Evolutionary conservation across 345 rosid genomes (phyloP).

Genomic region (Eucalyptus shirleyi): DNA sequence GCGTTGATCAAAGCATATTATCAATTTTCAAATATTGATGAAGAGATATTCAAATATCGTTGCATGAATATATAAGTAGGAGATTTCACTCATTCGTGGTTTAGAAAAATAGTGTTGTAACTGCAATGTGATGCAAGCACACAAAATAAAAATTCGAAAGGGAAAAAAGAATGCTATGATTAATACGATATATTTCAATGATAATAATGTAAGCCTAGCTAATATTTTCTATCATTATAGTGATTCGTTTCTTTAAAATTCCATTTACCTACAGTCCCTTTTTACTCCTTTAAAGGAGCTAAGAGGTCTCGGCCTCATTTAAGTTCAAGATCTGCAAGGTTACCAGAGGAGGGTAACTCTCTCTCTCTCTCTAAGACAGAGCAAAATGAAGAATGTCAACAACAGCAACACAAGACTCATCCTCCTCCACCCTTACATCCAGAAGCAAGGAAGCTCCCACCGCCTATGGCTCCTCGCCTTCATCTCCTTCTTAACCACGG

Average conservation of each 20-base stretch:
- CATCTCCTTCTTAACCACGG: conserved; percentile 66
- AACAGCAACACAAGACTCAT: conserved; percentile 80
- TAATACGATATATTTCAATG: too few relatives aligned
- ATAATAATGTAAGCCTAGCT: too few relatives aligned
- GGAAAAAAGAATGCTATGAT: too few relatives aligned
- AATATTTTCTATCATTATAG: not conserved
- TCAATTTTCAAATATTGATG: too few relatives aligned
- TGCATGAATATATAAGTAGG: too few relatives aligned
- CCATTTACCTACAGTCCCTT: not conserved
- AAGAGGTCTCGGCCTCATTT: not conserved
- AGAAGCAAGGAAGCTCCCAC: conserved; percentile 66
- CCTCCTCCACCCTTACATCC: conserved; percentile 84
- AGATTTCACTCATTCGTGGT: too few relatives aligned
- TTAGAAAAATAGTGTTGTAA: too few relatives aligned
- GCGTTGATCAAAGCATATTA: too few relatives aligned
- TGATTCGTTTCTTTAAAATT: not conserved
- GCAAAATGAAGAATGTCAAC: conserved; percentile 22
- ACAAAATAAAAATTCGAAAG: too few relatives aligned
- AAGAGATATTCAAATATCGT: too few relatives aligned
- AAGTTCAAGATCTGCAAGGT: not conserved
- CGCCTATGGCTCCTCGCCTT: conserved; percentile 80
- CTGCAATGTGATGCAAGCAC: too few relatives aligned
- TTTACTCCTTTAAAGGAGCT: not conserved
- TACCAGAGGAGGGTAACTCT: conserved; percentile 14
- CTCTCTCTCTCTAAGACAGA: not conserved